phyloP scores from a whole-genome alignment of 1,284 basidiomycete genomes.

The Ustilago xerochloae region DNA sequence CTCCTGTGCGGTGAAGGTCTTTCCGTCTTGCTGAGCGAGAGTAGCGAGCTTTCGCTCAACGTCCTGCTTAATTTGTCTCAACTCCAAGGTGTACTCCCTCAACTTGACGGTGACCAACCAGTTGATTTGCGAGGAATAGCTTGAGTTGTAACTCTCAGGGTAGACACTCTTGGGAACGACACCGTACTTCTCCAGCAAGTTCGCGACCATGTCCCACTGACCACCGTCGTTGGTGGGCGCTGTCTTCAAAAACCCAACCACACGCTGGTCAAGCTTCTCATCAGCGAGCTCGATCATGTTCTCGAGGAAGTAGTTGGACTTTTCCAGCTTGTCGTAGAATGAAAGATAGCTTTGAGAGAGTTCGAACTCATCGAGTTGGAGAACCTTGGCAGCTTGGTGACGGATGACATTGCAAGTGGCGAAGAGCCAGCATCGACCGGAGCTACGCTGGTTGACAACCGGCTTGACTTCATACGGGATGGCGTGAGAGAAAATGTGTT shows the following conservation, averaged over 20 bases:
- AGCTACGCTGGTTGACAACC: constrained; percentile 84
- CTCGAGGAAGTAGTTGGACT: constrained; percentile 93
- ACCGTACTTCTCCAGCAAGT: constrained; percentile 71
- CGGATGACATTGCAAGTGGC: constrained; percentile 78
- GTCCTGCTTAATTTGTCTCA: constrained; percentile 74
- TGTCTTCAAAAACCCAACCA: constrained; percentile 79
- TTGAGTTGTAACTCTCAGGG: constrained; percentile 87
- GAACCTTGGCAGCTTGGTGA: constrained; percentile 83
- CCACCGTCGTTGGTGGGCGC: constrained; percentile 86
- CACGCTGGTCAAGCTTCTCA: constrained; percentile 82
- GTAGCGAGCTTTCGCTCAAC: constrained; percentile 69
- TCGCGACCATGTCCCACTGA: constrained; percentile 84
- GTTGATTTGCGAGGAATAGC: constrained; percentile 79
- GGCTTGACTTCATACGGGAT: constrained; percentile 79
- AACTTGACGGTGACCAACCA: constrained; percentile 86
- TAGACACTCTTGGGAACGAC: constrained; percentile 75
- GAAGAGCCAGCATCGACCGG: constrained; percentile 54
- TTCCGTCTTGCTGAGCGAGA: neutral
- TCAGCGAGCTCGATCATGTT: constrained; percentile 83
- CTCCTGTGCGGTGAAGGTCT: neutral
- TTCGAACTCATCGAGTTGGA: constrained; percentile 87
- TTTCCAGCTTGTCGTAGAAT: constrained; percentile 79
- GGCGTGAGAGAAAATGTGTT: constrained; percentile 85
- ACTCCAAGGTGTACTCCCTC: constrained; percentile 85
- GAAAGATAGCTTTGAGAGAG: constrained; percentile 78